These are phyloP conservation scores for Corchorus capsularis DNA, from an alignment of 345 rosid species.

Conservation along the genomic window DNA sequence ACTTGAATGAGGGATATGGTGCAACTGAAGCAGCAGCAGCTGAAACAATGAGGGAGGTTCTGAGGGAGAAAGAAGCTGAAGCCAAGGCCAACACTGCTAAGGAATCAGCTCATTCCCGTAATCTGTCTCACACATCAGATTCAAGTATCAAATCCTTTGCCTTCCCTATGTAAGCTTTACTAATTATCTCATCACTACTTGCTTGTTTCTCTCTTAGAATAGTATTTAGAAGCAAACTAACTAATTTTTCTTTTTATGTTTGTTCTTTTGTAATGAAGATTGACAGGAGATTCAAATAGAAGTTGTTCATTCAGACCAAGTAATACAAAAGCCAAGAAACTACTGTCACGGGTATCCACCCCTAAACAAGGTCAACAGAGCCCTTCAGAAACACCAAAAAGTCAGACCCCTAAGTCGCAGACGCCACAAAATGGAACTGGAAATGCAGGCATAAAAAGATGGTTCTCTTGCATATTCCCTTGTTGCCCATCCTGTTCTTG, in stretches of 20 bases:
- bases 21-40: constrained; percentile 57
- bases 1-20: constrained; percentile 31
- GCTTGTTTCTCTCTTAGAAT: no score
- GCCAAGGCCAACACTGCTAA: constrained; percentile 17
- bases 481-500: constrained; percentile 42
- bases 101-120: constrained; percentile 7
- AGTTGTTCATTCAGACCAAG: constrained; percentile 22
- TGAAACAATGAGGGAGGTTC: constrained; percentile 57
- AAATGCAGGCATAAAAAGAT: constrained; percentile 28
- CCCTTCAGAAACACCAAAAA: neutral
- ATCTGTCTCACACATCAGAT: constrained; percentile 45
- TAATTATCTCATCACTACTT: neutral
- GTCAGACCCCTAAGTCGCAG: constrained; percentile 23
- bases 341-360: constrained; percentile 10
- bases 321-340: constrained; percentile 22
- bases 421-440: constrained; percentile 30
- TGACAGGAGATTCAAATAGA: constrained; percentile 49
- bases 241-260: neutral
- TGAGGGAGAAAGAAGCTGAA: constrained; percentile 45
- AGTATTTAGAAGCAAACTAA: neutral
- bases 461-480: constrained; percentile 61
- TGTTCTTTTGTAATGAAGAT: constrained; percentile 31
- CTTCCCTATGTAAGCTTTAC: constrained; percentile 66
- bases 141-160: constrained; percentile 76
- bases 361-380: neutral